Conservation (phyloP, 202 grass and related monocot genomes). For the Eragrostis tef region DNA sequence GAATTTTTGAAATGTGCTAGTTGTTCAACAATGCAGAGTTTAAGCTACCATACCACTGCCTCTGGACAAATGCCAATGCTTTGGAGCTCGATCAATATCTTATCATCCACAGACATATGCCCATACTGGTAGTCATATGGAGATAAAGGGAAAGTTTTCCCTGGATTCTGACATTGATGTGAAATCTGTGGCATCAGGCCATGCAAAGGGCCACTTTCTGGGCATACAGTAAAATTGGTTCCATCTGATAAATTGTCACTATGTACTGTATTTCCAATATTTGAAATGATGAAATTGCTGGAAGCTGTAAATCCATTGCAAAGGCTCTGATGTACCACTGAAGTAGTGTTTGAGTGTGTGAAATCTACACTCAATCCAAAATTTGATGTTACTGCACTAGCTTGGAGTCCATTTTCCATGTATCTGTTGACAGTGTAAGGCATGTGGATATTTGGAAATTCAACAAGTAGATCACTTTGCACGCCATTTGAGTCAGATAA, state of each 20-base stretch:
- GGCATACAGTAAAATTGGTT: constrained; percentile 37
- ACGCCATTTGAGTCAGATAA: constrained; percentile 43
- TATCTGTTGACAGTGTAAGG: constrained; percentile 43
- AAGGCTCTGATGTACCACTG: constrained; percentile 45
- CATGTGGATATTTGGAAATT: constrained; percentile 51
- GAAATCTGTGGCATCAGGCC: constrained; percentile 44
- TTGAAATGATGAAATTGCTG: constrained; percentile 57
- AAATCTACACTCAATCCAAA: constrained; percentile 54
- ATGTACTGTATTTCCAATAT: constrained; percentile 42
- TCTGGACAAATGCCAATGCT: constrained; percentile 80
- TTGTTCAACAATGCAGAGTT: constrained; percentile 3
- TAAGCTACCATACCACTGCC: constrained; percentile 56
- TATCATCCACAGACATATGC: constrained; percentile 76
- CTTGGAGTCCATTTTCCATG: constrained; percentile 53
- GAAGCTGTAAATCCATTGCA: constrained; percentile 58
- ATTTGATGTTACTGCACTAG: constrained; percentile 50
- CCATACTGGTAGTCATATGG: constrained; percentile 62
- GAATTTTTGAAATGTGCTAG: constrained; percentile 10
- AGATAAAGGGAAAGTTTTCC: constrained; percentile 36
- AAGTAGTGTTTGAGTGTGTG: constrained; percentile 49
- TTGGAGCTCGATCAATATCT: constrained; percentile 81
- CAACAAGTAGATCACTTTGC: constrained; percentile 45
- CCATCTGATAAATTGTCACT: constrained; percentile 50
- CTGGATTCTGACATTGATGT: constrained; percentile 35
- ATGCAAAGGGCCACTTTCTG: constrained; percentile 52